phyloP scores from a whole-genome alignment of 768 basidiomycete genomes.

The Nidularia sp. region DNA sequence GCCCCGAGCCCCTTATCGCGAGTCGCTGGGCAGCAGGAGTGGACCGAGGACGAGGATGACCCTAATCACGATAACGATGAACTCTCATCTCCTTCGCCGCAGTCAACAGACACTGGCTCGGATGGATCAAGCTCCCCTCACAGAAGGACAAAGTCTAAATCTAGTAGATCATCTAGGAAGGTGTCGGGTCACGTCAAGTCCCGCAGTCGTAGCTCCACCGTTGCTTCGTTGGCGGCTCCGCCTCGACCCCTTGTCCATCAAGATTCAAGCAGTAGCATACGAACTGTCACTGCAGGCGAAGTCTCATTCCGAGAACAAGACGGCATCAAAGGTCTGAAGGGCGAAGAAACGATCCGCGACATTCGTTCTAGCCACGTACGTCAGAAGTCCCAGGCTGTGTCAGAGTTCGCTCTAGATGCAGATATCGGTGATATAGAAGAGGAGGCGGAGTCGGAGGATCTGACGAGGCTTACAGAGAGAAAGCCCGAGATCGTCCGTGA shows the following conservation, averaged over 20 bases:
- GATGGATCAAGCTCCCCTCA: slow-evolving; percentile 29
- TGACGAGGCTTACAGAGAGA: slow-evolving; percentile 26
- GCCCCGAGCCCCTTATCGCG: slow-evolving; percentile 68
- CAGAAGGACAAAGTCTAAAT: slow-evolving; percentile 22
- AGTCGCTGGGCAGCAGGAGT: slow-evolving; percentile 47
- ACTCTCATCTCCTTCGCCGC: slow-evolving; percentile 58
- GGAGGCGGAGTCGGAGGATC: slow-evolving; percentile 7
- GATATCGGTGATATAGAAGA: slow-evolving; percentile 8
- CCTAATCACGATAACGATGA: slow-evolving; percentile 41
- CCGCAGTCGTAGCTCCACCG: slow-evolving; percentile 63
- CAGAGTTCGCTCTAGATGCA: slow-evolving; percentile 21
- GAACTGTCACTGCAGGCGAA: slow-evolving; percentile 64
- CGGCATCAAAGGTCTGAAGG: slow-evolving; percentile 11
- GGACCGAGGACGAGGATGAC: slow-evolving; percentile 41
- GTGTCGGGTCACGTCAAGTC: slow-evolving; percentile 28
- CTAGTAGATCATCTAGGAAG: slow-evolving; percentile 23
- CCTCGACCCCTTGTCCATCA: slow-evolving; percentile 33
- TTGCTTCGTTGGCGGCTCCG: slow-evolving; percentile 54
- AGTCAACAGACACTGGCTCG: slow-evolving; percentile 63
- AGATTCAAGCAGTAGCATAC: slow-evolving; percentile 63
- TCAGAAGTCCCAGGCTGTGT: slow-evolving; percentile 23
- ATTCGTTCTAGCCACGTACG: slow-evolving; percentile 19
- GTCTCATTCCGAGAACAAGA: slow-evolving; percentile 28
- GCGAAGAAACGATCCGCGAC: slow-evolving; percentile 23
- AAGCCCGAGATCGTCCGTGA: slow-evolving; percentile 36